A percentile compares a stretch with the other conserved stretches of the same genome.
Conservation (phyloP, 495 filamentous ascomycete genomes). For the Xylaria venustula region DNA sequence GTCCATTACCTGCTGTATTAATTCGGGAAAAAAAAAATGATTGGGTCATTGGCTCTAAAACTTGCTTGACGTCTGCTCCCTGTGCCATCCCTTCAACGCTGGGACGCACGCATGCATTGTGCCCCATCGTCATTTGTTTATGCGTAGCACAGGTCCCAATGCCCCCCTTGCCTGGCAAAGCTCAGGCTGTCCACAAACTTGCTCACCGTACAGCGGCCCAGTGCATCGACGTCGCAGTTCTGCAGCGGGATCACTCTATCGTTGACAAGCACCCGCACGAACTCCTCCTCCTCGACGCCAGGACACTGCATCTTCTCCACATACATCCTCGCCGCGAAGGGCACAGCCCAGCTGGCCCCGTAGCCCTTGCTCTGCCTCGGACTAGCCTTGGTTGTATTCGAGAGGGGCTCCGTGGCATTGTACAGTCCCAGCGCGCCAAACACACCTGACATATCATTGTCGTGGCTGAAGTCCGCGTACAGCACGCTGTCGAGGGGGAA, state of each 20-base stretch:
- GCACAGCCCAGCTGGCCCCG: slow-evolving; percentile 71
- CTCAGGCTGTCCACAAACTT: slow-evolving; percentile 68
- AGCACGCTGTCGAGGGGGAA: slow-evolving; percentile 67
- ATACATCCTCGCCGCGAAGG: slow-evolving; percentile 74
- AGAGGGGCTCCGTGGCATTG: slow-evolving; percentile 53
- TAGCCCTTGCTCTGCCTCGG: slow-evolving; percentile 53
- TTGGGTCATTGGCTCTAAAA: neutral
- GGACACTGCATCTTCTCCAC: slow-evolving; percentile 80
- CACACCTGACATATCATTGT: slow-evolving; percentile 76
- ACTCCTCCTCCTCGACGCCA: slow-evolving; percentile 54
- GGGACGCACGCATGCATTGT: neutral
- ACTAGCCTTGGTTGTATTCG: slow-evolving; percentile 40
- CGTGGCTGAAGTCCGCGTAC: slow-evolving; percentile 86
- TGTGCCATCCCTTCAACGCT: neutral
- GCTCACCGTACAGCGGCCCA: slow-evolving; percentile 64
- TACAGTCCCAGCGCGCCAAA: slow-evolving; percentile 74
- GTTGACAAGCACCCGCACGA: slow-evolving; percentile 77
- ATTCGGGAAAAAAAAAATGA: neutral
- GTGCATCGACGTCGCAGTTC: slow-evolving; percentile 62
- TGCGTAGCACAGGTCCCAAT: slow-evolving; percentile 68
- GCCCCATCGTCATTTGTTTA: slow-evolving; percentile 19
- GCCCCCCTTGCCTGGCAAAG: slow-evolving; percentile 67
- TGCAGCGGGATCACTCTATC: slow-evolving; percentile 71
- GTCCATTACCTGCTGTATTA: neutral
- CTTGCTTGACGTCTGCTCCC: neutral